These are phyloP conservation scores for Dacryopinax primogenitus DNA, from an alignment of 768 basidiomycete species.

Conservation along the genomic window DNA sequence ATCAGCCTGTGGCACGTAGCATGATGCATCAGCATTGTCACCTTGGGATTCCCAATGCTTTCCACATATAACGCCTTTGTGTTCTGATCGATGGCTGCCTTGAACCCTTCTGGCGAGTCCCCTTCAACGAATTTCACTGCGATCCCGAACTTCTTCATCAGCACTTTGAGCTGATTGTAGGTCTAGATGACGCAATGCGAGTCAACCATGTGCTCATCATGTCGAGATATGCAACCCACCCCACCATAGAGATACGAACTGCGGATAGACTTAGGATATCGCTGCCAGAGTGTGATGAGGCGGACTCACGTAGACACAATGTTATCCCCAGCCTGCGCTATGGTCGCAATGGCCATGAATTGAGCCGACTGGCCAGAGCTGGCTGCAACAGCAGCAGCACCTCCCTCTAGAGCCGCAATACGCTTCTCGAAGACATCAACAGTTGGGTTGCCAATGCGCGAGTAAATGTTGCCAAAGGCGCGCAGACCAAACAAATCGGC, in stretches of 20 bases:
- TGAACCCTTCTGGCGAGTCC: constrained; percentile 44
- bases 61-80: constrained; percentile 66
- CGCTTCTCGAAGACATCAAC: constrained; percentile 67
- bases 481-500: constrained; percentile 57
- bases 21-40: neutral
- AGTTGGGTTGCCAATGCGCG: constrained; percentile 56
- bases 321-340: constrained; percentile 59
- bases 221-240: constrained; percentile 29
- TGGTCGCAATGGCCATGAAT: constrained; percentile 51
- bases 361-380: constrained; percentile 62
- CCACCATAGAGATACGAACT: constrained; percentile 59
- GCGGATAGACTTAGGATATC: neutral
- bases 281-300: neutral
- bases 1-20: neutral
- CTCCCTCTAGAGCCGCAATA: constrained; percentile 69
- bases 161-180: constrained; percentile 65
- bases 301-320: constrained; percentile 55
- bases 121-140: constrained; percentile 49
- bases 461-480: constrained; percentile 52
- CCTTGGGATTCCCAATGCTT: constrained; percentile 64
- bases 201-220: neutral
- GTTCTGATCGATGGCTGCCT: constrained; percentile 55
- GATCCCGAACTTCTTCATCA: constrained; percentile 57
- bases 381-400: constrained; percentile 58
- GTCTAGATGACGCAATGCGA: constrained; percentile 29